phyloP scores from a whole-genome alignment of 164 flowering plant genomes.

The Annona cherimola region DNA sequence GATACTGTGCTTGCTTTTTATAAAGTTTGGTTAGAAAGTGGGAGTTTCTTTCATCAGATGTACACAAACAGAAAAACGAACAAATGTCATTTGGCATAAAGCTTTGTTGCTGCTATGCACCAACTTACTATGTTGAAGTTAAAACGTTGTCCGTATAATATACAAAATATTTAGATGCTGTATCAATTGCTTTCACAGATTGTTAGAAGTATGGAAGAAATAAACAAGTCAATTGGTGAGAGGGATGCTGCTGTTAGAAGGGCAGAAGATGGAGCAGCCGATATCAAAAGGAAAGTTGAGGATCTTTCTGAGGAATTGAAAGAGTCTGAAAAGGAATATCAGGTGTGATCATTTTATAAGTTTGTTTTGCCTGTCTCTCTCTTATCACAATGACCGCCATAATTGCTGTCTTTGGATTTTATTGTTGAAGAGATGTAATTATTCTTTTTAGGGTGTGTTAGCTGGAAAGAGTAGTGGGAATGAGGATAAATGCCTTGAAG shows the following conservation, averaged over 20 bases:
- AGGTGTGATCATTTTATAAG: slow-evolving; percentile 37
- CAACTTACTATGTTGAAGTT: background rate
- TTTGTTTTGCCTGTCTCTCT: background rate
- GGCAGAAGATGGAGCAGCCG: slow-evolving; percentile 92
- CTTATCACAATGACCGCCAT: background rate
- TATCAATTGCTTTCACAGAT: slow-evolving; percentile 36
- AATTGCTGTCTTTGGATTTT: background rate
- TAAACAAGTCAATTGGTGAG: slow-evolving; percentile 62
- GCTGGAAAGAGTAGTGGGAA: slow-evolving; percentile 93
- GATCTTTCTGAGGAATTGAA: slow-evolving; percentile 68
- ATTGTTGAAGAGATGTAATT: slow-evolving; percentile 1
- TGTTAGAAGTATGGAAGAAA: slow-evolving; percentile 56
- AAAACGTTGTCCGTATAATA: background rate
- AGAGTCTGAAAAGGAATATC: slow-evolving; percentile 77
- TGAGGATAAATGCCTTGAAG: slow-evolving; percentile 96
- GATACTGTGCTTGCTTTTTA: background rate
- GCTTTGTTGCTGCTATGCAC: background rate
- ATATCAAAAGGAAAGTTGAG: slow-evolving; percentile 51
- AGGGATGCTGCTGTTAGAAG: slow-evolving; percentile 55
- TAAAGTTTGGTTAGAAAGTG: background rate
- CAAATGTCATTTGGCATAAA: background rate
- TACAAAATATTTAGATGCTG: background rate
- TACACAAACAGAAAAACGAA: too few species aligned
- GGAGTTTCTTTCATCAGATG: background rate
- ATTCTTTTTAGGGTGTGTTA: slow-evolving; percentile 57